Percentiles rank a stretch among this genome's conserved stretches.
These are phyloP conservation scores for Pichia pseudocactophila DNA, from an alignment of 805 yeast species.

Conservation along the genomic window DNA sequence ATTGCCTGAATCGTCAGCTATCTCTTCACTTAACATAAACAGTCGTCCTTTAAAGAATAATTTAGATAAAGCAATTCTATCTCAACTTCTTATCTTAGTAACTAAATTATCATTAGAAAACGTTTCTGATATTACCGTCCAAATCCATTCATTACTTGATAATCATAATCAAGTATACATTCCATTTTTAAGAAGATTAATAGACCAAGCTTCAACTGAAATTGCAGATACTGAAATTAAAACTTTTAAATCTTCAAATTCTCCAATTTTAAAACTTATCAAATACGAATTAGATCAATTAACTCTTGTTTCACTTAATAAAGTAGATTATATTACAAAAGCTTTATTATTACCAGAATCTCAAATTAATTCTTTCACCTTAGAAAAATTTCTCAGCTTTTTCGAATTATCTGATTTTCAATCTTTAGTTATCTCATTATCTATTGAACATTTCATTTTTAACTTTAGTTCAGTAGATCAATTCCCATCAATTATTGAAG, in stretches of 20 bases:
- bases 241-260: slow-evolving; percentile 16
- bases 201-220: slow-evolving; percentile 25
- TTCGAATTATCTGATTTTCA: slow-evolving; percentile 20
- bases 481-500: slow-evolving; percentile 11
- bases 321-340: slow-evolving; percentile 11
- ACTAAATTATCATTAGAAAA: slow-evolving; percentile 35
- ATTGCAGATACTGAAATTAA: slow-evolving; percentile 10
- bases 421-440: slow-evolving; percentile 19
- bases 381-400: slow-evolving; percentile 25
- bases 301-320: slow-evolving; percentile 14
- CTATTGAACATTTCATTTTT: slow-evolving; percentile 18
- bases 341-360: slow-evolving; percentile 17
- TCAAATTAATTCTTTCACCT: slow-evolving; percentile 23
- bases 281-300: slow-evolving; percentile 19
- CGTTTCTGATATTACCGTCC: slow-evolving; percentile 31
- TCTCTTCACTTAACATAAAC: neutral
- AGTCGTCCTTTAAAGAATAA: slow-evolving; percentile 12
- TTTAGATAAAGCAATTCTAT: slow-evolving; percentile 29
- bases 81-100: slow-evolving; percentile 46
- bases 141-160: slow-evolving; percentile 40
- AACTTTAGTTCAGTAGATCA: slow-evolving; percentile 7
- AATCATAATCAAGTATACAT: slow-evolving; percentile 29
- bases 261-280: slow-evolving; percentile 16
- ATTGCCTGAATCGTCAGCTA: slow-evolving; percentile 15
- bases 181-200: slow-evolving; percentile 26